Evolutionary conservation across 1,139 yeast species (phyloP).

Genomic region (Candida labiduridarum): DNA sequence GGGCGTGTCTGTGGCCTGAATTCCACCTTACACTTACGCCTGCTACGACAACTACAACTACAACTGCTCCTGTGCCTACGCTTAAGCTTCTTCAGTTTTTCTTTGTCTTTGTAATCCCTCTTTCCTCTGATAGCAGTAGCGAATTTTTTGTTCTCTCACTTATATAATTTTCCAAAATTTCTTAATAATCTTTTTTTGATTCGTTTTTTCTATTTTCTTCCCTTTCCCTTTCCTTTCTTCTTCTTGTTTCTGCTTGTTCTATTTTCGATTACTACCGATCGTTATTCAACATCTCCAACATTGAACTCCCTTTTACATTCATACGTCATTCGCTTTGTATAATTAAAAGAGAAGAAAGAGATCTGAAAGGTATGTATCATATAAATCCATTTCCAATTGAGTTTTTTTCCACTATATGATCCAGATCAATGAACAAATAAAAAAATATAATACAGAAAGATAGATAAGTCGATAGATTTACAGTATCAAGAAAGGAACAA

Average conservation of each 20-base stretch:
- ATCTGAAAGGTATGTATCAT: constrained; percentile 3
- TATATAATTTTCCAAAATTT: neutral
- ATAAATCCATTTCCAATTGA: neutral
- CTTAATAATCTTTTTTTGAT: neutral
- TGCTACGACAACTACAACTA: neutral
- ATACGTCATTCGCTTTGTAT: constrained; percentile 2
- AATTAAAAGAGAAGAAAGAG: constrained; percentile 2
- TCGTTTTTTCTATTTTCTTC: neutral
- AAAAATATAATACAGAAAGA: neutral
- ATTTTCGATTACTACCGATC: neutral
- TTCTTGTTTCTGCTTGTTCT: neutral
- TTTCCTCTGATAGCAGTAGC: neutral
- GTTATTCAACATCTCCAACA: constrained; percentile 2
- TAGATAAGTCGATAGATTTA: neutral
- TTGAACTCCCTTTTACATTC: neutral
- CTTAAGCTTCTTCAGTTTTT: neutral
- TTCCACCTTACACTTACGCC: neutral
- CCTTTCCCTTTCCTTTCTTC: neutral
- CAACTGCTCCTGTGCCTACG: neutral
- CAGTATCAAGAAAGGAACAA: neutral
- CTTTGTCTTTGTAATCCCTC: neutral
- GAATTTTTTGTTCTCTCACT: neutral
- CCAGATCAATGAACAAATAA: neutral
- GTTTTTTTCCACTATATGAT: neutral
- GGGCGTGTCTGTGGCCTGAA: neutral